phyloP scores from a whole-genome alignment of 176 grass and related monocot species.

The Rhynchospora breviuscula region DNA sequence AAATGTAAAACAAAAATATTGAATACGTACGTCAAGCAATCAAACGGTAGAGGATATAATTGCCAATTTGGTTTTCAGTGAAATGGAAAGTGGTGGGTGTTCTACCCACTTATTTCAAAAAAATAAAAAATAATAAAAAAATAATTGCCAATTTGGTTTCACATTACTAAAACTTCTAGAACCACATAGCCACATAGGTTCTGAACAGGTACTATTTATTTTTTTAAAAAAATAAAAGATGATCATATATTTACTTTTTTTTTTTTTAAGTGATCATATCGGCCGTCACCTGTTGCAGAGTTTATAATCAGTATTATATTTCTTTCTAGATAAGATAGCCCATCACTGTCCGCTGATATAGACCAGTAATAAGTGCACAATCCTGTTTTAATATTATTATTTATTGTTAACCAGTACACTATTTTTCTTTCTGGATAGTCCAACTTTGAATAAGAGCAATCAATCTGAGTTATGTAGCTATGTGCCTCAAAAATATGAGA shows the following conservation, averaged over 20 bases:
- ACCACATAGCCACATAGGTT: not conserved
- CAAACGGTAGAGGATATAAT: not conserved
- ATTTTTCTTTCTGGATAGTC: not conserved
- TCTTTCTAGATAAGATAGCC: not conserved
- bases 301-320: not conserved
- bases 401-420: not conserved
- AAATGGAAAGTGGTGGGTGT: too few relatives aligned
- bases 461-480: not conserved
- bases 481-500: not conserved
- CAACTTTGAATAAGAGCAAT: slow-evolving; percentile 12
- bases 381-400: not conserved
- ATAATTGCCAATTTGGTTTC: not conserved
- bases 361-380: not conserved
- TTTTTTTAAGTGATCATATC: too few relatives aligned
- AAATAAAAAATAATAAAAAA: too few relatives aligned
- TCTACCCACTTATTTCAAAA: too few relatives aligned
- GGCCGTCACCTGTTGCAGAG: too few relatives aligned
- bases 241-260: too few relatives aligned
- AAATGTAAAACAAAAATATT: not conserved
- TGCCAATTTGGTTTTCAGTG: not conserved
- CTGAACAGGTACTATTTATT: too few relatives aligned
- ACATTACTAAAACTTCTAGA: not conserved
- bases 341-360: not conserved
- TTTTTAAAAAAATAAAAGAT: too few relatives aligned
- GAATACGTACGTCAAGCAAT: not conserved